Conservation (phyloP, 352 stramenopile species). For the Aphanomyces invadans region DNA sequence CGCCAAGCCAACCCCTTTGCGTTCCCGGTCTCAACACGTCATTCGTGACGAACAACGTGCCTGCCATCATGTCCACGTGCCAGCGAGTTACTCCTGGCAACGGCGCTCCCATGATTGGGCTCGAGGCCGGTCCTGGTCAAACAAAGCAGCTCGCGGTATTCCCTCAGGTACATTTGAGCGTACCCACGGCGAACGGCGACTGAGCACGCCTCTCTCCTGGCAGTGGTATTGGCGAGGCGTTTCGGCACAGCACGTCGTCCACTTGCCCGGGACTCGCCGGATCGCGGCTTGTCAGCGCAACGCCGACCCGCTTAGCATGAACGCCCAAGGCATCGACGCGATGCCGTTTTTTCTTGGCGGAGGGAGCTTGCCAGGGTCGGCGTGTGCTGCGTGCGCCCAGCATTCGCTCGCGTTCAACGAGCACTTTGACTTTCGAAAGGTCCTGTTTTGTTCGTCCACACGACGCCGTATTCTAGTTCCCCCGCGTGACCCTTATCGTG, state of each 20-base stretch:
- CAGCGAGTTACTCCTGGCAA: neutral
- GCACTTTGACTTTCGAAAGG: conserved; percentile 9
- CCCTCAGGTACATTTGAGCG: conserved; percentile 3
- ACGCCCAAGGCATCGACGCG: conserved; percentile 3
- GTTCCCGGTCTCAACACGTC: conserved; percentile 15
- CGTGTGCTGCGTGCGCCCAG: conserved; percentile 5
- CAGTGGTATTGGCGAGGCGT: conserved; percentile 20
- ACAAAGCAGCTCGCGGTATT: neutral
- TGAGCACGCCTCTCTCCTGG: no score
- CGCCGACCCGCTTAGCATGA: conserved; percentile 13
- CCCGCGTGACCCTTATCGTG: no score
- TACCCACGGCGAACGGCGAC: neutral
- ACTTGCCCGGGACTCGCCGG: neutral
- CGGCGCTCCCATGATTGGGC: conserved; percentile 1
- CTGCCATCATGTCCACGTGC: neutral
- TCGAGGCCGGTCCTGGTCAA: neutral
- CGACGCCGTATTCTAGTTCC: no score
- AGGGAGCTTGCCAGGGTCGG: conserved; percentile 1
- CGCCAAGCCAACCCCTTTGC: neutral
- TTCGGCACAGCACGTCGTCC: neutral
- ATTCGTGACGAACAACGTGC: conserved; percentile 13
- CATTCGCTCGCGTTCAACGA: conserved; percentile 16
- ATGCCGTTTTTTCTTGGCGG: conserved; percentile 11
- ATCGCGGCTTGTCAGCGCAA: conserved; percentile 2
- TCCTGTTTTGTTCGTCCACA: neutral